Evolutionary conservation across 2,329 filamentous ascomycete genomes (phyloP).

Genomic region (Chaetoscypha palmicola): DNA sequence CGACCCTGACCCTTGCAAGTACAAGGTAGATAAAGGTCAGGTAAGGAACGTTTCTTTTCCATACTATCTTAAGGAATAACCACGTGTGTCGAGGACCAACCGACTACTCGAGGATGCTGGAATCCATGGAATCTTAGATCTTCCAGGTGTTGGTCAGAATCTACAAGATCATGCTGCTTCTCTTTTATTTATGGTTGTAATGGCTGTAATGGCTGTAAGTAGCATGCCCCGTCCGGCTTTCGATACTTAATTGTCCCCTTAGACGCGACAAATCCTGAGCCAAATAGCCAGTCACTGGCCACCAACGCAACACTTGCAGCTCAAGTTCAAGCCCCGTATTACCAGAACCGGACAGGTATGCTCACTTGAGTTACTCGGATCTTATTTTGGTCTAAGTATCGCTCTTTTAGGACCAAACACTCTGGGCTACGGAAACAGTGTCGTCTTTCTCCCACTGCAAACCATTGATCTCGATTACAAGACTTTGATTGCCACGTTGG

Average conservation of each 20-base stretch:
- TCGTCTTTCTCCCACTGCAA: background rate
- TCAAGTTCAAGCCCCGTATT: background rate
- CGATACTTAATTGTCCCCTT: background rate
- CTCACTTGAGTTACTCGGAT: background rate
- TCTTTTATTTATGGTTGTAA: background rate
- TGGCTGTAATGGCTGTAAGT: slow-evolving; percentile 3
- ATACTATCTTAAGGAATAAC: no score
- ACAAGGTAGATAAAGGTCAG: no score
- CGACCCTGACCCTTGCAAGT: no score
- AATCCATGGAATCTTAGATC: slow-evolving; percentile 17
- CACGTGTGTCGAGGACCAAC: no score
- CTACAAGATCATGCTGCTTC: slow-evolving; percentile 12
- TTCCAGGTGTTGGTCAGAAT: slow-evolving; percentile 24
- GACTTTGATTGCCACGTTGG: background rate
- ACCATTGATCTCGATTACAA: slow-evolving; percentile 1
- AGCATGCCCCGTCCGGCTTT: background rate
- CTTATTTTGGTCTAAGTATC: background rate
- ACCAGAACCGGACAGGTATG: background rate
- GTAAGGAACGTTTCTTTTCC: no score
- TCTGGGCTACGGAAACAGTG: slow-evolving; percentile 4
- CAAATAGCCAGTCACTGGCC: background rate
- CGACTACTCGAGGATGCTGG: slow-evolving; percentile 14
- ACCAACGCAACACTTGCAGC: slow-evolving; percentile 4
- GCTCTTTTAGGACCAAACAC: background rate
- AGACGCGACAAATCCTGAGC: background rate